phyloP scores from a whole-genome alignment of 2,329 filamentous ascomycete genomes.

The Alternaria incomplexa region DNA sequence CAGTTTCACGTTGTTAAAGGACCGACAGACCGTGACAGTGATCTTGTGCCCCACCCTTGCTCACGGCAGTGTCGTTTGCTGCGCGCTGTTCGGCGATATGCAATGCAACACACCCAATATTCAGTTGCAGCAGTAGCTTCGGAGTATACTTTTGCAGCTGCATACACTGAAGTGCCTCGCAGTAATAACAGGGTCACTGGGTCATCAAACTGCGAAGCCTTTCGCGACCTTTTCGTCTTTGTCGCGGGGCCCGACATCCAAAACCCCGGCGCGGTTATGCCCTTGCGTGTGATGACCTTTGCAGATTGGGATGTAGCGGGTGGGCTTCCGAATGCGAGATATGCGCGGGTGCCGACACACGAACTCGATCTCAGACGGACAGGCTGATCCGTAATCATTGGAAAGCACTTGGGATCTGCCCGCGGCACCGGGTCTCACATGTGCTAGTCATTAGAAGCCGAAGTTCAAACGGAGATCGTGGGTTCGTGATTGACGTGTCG shows the following conservation, averaged over 20 bases:
- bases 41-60: slow-evolving; percentile 11
- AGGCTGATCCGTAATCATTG: slow-evolving; percentile 9
- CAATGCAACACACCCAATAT: slow-evolving; percentile 23
- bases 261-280: background rate
- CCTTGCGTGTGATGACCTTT: slow-evolving; percentile 8
- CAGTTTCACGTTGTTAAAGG: slow-evolving; percentile 10
- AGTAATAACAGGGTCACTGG: background rate
- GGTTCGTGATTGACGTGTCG: slow-evolving; percentile 18
- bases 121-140: slow-evolving; percentile 30
- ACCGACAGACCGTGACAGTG: slow-evolving; percentile 9
- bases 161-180: slow-evolving; percentile 12
- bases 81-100: slow-evolving; percentile 8
- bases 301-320: slow-evolving; percentile 8
- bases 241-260: slow-evolving; percentile 1
- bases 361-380: slow-evolving; percentile 4
- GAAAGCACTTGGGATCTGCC: slow-evolving; percentile 13
- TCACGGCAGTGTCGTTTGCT: slow-evolving; percentile 1
- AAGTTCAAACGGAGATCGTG: slow-evolving; percentile 23
- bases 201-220: slow-evolving; percentile 3
- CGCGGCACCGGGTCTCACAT: slow-evolving; percentile 18
- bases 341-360: slow-evolving; percentile 11
- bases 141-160: slow-evolving; percentile 20
- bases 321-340: slow-evolving; percentile 10
- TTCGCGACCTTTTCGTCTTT: background rate
- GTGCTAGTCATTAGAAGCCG: slow-evolving; percentile 21